Conservation (phyloP, 768 basidiomycete genomes). For the Rhizopogon rudus region DNA sequence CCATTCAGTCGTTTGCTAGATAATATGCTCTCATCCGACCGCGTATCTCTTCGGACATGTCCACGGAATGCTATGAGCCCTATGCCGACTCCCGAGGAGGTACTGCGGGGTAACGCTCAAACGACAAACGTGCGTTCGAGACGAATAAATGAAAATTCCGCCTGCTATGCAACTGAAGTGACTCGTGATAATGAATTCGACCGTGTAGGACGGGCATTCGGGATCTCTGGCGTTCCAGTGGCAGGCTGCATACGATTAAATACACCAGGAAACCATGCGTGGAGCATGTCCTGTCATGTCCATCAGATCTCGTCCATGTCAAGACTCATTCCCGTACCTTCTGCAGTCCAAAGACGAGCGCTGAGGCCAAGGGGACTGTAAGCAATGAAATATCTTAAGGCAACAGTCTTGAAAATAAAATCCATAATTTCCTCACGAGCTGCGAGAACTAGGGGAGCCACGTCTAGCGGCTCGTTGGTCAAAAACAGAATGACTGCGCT, state of each 20-base stretch:
- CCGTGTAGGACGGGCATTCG: slow-evolving; percentile 17
- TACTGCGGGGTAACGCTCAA: neutral
- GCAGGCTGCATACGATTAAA: slow-evolving; percentile 6
- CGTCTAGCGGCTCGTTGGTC: slow-evolving; percentile 20
- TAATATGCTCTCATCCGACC: neutral
- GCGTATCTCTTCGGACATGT: neutral
- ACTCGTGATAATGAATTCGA: neutral
- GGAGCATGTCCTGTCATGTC: slow-evolving; percentile 32
- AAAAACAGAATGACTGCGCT: slow-evolving; percentile 37
- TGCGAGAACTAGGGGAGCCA: slow-evolving; percentile 47
- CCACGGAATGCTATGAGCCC: neutral
- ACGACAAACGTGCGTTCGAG: neutral
- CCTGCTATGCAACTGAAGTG: neutral
- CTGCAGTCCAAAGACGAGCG: slow-evolving; percentile 46
- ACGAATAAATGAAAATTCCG: neutral
- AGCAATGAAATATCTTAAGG: slow-evolving; percentile 3
- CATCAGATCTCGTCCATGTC: slow-evolving; percentile 1
- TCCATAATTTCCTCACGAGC: slow-evolving; percentile 30
- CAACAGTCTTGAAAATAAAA: neutral
- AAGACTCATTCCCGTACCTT: slow-evolving; percentile 28
- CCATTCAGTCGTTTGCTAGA: neutral
- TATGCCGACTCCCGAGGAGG: too few species aligned
- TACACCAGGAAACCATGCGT: slow-evolving; percentile 24
- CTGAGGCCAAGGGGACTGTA: slow-evolving; percentile 45
- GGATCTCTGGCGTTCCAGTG: slow-evolving; percentile 12